These are phyloP conservation scores for Suillus decipiens DNA, from an alignment of 768 basidiomycete genomes.

Conservation along the genomic window DNA sequence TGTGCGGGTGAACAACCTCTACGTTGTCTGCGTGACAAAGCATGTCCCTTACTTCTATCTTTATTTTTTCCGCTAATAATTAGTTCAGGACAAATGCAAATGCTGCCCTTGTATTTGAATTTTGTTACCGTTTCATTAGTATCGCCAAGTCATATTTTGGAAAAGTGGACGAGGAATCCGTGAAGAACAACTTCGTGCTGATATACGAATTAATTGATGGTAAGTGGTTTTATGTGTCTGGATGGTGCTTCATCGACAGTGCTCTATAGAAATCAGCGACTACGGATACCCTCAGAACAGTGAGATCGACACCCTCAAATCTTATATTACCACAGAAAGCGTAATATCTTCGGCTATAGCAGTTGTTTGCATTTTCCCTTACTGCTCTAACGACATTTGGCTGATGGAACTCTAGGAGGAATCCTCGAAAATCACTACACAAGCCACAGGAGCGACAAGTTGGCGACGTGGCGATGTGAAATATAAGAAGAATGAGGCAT, in stretches of 20 bases:
- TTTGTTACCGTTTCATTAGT: conserved; percentile 93
- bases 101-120: conserved; percentile 97
- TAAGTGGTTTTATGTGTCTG: conserved; percentile 34
- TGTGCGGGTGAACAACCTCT: conserved; percentile 92
- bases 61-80: conserved; percentile 6
- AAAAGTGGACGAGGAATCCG: conserved; percentile 95
- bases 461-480: conserved; percentile 96
- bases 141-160: conserved; percentile 97
- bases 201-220: conserved; percentile 99
- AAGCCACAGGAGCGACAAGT: conserved; percentile 95
- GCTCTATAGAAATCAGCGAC: conserved; percentile 85
- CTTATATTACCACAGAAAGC: conserved; percentile 97
- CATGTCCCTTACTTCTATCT: conserved; percentile 36
- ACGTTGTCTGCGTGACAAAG: conserved; percentile 96
- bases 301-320: conserved; percentile 96
- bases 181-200: conserved; percentile 99
- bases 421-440: conserved; percentile 93
- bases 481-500: conserved; percentile 99
- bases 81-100: conserved; percentile 85
- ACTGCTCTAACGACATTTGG: neutral
- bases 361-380: conserved; percentile 51
- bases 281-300: conserved; percentile 99
- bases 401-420: conserved; percentile 66
- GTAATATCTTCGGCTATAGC: conserved; percentile 85
- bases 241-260: conserved; percentile 1